Evolutionary conservation across 2,329 filamentous ascomycete species (phyloP).

Genomic region (Hortaea werneckii): DNA sequence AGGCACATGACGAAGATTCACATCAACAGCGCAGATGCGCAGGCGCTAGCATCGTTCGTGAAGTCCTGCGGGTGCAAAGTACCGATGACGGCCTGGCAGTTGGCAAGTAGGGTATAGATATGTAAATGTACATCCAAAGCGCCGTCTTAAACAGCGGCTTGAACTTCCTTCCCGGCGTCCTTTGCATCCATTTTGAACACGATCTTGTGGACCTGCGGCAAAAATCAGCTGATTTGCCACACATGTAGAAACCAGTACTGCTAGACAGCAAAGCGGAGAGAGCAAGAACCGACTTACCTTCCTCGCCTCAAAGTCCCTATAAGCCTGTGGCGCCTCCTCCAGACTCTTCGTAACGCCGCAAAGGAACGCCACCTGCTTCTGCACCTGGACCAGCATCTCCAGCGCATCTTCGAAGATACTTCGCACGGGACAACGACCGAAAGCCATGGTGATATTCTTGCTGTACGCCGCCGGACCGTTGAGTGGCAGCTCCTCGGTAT

Average conservation of each 20-base stretch:
- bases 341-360: conserved; percentile 44
- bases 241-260: too few relatives aligned
- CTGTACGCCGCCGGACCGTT: conserved; percentile 39
- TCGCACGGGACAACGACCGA: conserved; percentile 41
- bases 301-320: conserved; percentile 44
- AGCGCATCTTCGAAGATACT: conserved; percentile 40
- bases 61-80: too few relatives aligned
- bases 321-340: conserved; percentile 41
- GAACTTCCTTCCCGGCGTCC: neutral
- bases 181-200: conserved; percentile 10
- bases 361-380: conserved; percentile 43
- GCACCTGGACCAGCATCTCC: conserved; percentile 36
- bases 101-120: too few relatives aligned
- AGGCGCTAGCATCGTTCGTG: too few relatives aligned
- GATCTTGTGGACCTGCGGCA: conserved; percentile 7
- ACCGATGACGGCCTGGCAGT: too few relatives aligned
- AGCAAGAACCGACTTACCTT: conserved; percentile 20
- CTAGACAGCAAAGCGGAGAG: too few relatives aligned
- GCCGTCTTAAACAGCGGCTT: neutral
- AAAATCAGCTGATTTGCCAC: too few relatives aligned
- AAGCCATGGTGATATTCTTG: conserved; percentile 41
- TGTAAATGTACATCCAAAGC: too few relatives aligned
- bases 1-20: too few relatives aligned
- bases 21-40: too few relatives aligned
- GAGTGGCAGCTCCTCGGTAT: conserved; percentile 35